Base-by-base conservation (phyloP, 345 rosid genomes). In the Aquilaria sinensis region DNA sequence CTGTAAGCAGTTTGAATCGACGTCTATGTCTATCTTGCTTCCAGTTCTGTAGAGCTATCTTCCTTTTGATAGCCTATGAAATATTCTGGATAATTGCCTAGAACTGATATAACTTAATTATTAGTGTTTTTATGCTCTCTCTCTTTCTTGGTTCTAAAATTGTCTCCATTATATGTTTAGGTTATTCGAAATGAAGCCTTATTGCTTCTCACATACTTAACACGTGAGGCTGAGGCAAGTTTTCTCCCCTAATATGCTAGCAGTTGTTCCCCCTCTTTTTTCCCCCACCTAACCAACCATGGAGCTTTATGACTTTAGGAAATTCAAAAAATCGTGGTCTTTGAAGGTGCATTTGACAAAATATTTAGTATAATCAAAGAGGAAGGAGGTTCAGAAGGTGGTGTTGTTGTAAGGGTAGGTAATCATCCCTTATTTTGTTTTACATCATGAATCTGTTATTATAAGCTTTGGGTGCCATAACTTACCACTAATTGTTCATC, bases 381-480 rank as follows among this genome's bases (percentile, higher is more conserved):
- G 72, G 97, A 91, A 81, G 97, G 97, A 13, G 96, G 87, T 12
- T 81, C 97, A 41, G 97, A 91, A 61, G 97, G 97, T 48, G 97
- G 91, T 68, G 93, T 91, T 59, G 96, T 91, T 63, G 97, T 91
- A 72, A 96, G 88, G 96, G 97, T 90, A 65, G 73, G 41, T 70
- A 37, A 31, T 63, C 56, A 12, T 32, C 15, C 23, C 41, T 33
- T 46, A 12, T 49, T 14, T 33, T 51, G 10, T 6, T 31, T 43
- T 11, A 15, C 16, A 47, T 31, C 41, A 33, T 9, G 13, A 58
- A 58, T 45, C 46, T 61, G 66, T 56, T 59, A 5, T 37, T 37
- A 37, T 37, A 37, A 5, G 5, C 43, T 37, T 37, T 37, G 43
- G 43, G 43, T 37, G 43, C 43, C 43, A 37, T 37, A 5, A 5